These are phyloP conservation scores for Melaleuca alternifolia DNA, from an alignment of 345 rosid genomes.

Conservation along the genomic window DNA sequence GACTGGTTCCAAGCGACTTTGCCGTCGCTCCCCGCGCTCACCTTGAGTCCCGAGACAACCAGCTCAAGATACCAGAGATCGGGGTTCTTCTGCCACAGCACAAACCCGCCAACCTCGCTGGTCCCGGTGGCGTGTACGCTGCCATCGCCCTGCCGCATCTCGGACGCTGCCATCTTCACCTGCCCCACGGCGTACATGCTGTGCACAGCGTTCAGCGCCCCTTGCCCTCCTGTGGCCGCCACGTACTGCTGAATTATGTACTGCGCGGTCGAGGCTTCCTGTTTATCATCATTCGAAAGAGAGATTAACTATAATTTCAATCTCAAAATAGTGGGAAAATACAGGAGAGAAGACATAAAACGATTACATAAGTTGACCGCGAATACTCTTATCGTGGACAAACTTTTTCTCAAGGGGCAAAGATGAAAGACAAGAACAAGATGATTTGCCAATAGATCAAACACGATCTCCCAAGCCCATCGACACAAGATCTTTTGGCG, in stretches of 20 bases:
- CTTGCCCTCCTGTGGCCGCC: slow-evolving; percentile 76
- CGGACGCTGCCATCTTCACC: slow-evolving; percentile 75
- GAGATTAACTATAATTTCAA: not conserved
- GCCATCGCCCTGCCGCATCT: slow-evolving; percentile 52
- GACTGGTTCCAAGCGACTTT: slow-evolving; percentile 91
- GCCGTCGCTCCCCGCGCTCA: slow-evolving; percentile 89
- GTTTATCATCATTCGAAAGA: not conserved
- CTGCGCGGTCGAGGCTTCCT: slow-evolving; percentile 84
- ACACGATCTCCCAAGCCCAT: not conserved
- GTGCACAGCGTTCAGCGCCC: slow-evolving; percentile 37
- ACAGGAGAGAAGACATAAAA: not conserved
- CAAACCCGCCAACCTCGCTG: slow-evolving; percentile 80
- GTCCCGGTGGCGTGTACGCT: slow-evolving; percentile 32
- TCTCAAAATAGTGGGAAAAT: not conserved
- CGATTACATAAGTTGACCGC: not conserved
- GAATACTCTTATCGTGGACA: not conserved
- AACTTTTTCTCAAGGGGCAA: not conserved
- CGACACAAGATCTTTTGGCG: not conserved
- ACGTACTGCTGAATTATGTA: slow-evolving; percentile 81
- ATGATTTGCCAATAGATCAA: not conserved
- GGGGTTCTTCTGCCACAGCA: slow-evolving; percentile 89
- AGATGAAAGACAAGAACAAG: not conserved
- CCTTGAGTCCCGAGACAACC: slow-evolving; percentile 76
- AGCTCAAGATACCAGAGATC: slow-evolving; percentile 79
- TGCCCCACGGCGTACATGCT: slow-evolving; percentile 92